These are phyloP conservation scores for Davidsoniella neocaledoniae DNA, from an alignment of 2,329 filamentous ascomycete species.

Conservation along the genomic window DNA sequence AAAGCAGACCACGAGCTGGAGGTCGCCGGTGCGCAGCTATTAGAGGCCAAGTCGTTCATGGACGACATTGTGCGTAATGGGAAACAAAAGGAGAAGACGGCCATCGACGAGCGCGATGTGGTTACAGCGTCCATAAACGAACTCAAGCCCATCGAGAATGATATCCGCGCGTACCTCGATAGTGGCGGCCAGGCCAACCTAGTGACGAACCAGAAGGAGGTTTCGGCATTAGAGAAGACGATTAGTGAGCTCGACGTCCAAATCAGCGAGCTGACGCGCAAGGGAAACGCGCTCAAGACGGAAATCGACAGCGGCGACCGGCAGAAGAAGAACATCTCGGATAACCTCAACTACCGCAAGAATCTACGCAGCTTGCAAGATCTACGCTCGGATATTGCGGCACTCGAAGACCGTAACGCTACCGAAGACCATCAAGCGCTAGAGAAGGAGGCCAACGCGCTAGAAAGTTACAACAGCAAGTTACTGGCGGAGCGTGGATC, in stretches of 20 bases:
- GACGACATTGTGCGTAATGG: slow-evolving; percentile 62
- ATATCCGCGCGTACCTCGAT: slow-evolving; percentile 66
- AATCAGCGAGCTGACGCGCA: slow-evolving; percentile 45
- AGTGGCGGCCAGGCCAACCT: slow-evolving; percentile 59
- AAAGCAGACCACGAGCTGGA: slow-evolving; percentile 57
- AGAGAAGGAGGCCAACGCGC: slow-evolving; percentile 47
- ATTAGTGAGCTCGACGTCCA: slow-evolving; percentile 51
- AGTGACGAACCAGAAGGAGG: slow-evolving; percentile 49
- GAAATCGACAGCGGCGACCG: slow-evolving; percentile 65
- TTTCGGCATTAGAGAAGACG: slow-evolving; percentile 48
- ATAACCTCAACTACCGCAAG: slow-evolving; percentile 77
- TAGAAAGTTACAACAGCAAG: slow-evolving; percentile 51
- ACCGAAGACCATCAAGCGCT: slow-evolving; percentile 67
- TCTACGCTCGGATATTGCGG: slow-evolving; percentile 51
- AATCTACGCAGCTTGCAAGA: slow-evolving; percentile 50
- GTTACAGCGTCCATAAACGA: slow-evolving; percentile 62
- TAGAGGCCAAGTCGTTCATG: slow-evolving; percentile 56
- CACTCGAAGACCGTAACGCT: slow-evolving; percentile 64
- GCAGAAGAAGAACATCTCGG: slow-evolving; percentile 70
- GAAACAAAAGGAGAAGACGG: slow-evolving; percentile 52
- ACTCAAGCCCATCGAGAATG: slow-evolving; percentile 55
- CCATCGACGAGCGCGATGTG: slow-evolving; percentile 53
- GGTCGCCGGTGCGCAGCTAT: slow-evolving; percentile 55
- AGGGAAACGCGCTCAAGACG: slow-evolving; percentile 62
- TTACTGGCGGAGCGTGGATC: slow-evolving; percentile 57